These are phyloP conservation scores for Thinopyrum elongatum DNA, from an alignment of 176 grass and related monocot species.

Conservation along the genomic window DNA sequence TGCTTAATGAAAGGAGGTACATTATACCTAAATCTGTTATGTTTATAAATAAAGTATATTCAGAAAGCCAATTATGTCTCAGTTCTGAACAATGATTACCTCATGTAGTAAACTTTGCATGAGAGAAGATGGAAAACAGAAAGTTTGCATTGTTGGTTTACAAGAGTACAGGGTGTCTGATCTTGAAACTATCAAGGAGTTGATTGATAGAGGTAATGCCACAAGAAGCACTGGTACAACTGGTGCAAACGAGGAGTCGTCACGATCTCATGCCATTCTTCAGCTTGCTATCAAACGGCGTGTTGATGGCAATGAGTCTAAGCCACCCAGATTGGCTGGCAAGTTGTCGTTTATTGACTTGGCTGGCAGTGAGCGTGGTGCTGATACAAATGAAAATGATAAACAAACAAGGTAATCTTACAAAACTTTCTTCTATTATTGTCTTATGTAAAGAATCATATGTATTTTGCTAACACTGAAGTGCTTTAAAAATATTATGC, in stretches of 20 bases:
- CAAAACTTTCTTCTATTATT: neutral
- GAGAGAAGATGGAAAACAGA: constrained; percentile 98
- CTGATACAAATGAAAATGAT: constrained; percentile 98
- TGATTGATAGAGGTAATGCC: constrained; percentile 91
- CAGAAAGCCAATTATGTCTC: neutral
- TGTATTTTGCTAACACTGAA: constrained; percentile 22
- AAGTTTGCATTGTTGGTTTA: constrained; percentile 97
- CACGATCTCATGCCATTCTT: constrained; percentile 98
- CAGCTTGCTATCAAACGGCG: constrained; percentile 96
- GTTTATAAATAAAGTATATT: neutral
- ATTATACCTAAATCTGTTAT: constrained; percentile 7
- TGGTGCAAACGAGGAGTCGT: constrained; percentile 97
- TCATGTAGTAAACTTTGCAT: constrained; percentile 90
- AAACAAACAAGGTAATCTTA: constrained; percentile 89
- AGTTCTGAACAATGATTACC: constrained; percentile 13
- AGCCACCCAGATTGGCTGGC: constrained; percentile 67
- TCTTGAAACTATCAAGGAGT: constrained; percentile 89
- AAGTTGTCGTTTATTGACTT: constrained; percentile 98
- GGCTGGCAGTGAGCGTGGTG: constrained; percentile 95
- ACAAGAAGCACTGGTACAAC: constrained; percentile 95
- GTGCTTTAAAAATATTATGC: constrained; percentile 27
- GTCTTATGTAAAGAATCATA: neutral
- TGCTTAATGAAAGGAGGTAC: constrained; percentile 94
- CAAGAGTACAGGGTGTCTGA: constrained; percentile 86
- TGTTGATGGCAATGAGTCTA: constrained; percentile 75